phyloP scores from a whole-genome alignment of 192 early-diverging fungal genomes.

The Backusella tarrabulga region DNA sequence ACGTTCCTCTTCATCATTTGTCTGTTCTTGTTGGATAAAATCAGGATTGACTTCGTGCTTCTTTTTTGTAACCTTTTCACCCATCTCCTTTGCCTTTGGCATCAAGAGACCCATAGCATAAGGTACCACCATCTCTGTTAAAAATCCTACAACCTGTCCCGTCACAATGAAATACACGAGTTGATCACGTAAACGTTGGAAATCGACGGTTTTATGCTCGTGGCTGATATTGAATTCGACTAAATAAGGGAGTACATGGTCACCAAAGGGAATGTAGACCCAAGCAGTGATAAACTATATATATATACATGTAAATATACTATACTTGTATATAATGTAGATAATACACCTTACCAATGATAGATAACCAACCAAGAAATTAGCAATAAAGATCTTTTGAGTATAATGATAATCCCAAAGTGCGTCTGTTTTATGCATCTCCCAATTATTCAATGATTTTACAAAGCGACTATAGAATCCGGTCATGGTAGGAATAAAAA shows the following conservation, averaged over 20 bases:
- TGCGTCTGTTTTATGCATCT: constrained; percentile 79
- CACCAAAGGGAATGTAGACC: constrained; percentile 84
- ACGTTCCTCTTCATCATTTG: constrained; percentile 32
- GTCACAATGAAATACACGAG: constrained; percentile 81
- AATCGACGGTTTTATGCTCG: constrained; percentile 47
- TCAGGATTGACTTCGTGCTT: background rate
- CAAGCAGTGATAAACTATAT: constrained; percentile 77
- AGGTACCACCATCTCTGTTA: constrained; percentile 75
- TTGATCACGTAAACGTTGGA: constrained; percentile 53
- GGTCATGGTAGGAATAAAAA: constrained; percentile 69
- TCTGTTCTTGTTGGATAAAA: constrained; percentile 5
- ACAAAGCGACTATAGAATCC: constrained; percentile 64
- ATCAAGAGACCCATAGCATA: constrained; percentile 52
- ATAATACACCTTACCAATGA: constrained; percentile 50
- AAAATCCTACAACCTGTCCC: constrained; percentile 76
- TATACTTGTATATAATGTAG: background rate
- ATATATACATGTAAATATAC: background rate
- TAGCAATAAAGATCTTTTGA: constrained; percentile 86
- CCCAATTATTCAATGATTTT: constrained; percentile 66
- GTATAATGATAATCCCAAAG: constrained; percentile 68
- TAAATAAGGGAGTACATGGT: constrained; percentile 58
- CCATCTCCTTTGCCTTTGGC: constrained; percentile 23
- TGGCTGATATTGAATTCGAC: constrained; percentile 33
- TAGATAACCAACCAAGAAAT: constrained; percentile 78
- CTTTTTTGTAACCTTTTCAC: background rate